phyloP scores from a whole-genome alignment of 768 basidiomycete genomes.

The Cyathus striatus region DNA sequence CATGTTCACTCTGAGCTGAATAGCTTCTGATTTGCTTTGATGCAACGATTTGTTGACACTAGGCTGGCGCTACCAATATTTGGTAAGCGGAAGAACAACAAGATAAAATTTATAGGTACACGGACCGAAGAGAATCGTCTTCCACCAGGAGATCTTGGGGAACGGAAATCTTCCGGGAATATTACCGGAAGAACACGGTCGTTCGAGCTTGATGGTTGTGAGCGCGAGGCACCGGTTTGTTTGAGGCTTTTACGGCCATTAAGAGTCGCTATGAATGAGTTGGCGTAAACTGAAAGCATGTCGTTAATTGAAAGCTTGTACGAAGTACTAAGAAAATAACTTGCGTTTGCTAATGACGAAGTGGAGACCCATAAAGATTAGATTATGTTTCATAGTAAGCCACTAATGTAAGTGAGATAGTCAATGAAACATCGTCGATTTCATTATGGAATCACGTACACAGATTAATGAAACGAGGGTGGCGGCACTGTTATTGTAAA shows the following conservation, averaged over 20 bases:
- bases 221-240: not conserved
- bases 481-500: constrained; percentile 23
- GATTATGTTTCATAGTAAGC: constrained; percentile 31
- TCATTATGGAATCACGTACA: constrained; percentile 20
- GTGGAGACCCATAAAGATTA: not conserved
- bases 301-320: not conserved
- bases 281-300: not conserved
- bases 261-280: not conserved
- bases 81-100: not conserved
- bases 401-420: constrained; percentile 25
- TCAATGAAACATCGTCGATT: not conserved
- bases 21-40: not conserved
- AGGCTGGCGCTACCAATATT: too few relatives aligned
- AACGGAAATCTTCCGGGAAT: not conserved
- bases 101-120: not conserved
- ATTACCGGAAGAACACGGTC: not conserved
- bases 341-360: not conserved
- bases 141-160: too few relatives aligned
- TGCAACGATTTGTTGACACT: not conserved
- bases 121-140: not conserved
- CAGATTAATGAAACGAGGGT: constrained; percentile 42
- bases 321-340: not conserved
- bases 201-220: not conserved
- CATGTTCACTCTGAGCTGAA: not conserved
- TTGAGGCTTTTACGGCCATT: not conserved